These are phyloP conservation scores for Cladosporium oxysporum DNA, from an alignment of 2,329 filamentous ascomycete genomes.

Conservation along the genomic window DNA sequence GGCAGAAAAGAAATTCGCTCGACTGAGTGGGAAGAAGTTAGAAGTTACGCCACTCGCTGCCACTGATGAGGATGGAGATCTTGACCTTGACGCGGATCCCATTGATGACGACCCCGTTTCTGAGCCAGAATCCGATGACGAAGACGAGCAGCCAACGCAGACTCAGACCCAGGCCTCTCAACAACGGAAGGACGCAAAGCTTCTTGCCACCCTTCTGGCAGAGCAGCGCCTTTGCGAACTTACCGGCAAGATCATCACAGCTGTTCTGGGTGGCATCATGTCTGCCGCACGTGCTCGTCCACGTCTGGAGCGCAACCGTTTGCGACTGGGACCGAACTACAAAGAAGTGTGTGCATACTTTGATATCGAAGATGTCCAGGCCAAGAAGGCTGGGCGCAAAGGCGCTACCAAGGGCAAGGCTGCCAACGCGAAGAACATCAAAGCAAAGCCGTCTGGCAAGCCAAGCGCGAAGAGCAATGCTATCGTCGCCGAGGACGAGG, in stretches of 20 bases:
- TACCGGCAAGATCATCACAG: constrained; percentile 80
- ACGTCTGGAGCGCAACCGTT: constrained; percentile 75
- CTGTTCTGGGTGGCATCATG: constrained; percentile 72
- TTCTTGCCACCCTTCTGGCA: constrained; percentile 62
- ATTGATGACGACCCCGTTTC: constrained; percentile 63
- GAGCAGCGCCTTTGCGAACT: constrained; percentile 87
- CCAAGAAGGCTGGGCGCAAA: constrained; percentile 47
- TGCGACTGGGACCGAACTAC: constrained; percentile 80
- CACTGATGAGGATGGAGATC: constrained; percentile 51
- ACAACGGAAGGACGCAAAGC: constrained; percentile 62
- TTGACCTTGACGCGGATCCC: constrained; percentile 47
- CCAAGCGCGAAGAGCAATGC: constrained; percentile 46
- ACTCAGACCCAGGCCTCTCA: constrained; percentile 53
- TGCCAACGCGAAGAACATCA: constrained; percentile 24
- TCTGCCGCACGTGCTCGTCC: constrained; percentile 67
- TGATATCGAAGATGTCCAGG: constrained; percentile 63
- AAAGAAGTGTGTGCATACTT: constrained; percentile 80
- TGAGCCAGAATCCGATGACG: constrained; percentile 58
- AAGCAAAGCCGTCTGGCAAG: constrained; percentile 39
- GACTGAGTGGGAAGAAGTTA: constrained; percentile 47
- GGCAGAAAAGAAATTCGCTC: constrained; percentile 76
- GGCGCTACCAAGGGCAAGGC: constrained; percentile 38
- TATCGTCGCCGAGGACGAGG: constrained; percentile 45
- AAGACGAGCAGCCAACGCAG: constrained; percentile 49
- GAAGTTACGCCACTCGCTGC: constrained; percentile 22